These are phyloP conservation scores for Leucocoprinus birnbaumii DNA, from an alignment of 768 basidiomycete genomes.

Conservation along the genomic window DNA sequence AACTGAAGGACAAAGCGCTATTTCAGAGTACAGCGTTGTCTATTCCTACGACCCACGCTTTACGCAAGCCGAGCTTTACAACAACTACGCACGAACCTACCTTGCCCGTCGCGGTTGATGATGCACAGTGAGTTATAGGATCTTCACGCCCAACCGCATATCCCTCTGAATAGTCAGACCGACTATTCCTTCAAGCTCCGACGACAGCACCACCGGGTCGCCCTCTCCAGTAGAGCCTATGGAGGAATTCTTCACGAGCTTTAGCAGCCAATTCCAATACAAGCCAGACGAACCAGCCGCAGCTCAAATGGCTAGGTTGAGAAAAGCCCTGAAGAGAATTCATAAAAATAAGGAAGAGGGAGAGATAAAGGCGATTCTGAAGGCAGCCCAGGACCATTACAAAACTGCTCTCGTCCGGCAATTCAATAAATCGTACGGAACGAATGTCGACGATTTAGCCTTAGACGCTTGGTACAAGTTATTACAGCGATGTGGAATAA, in stretches of 20 bases:
- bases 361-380: not conserved
- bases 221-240: not conserved
- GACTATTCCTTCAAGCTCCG: too few species aligned
- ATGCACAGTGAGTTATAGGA: too few species aligned
- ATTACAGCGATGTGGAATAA: not conserved
- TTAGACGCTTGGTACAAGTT: slow-evolving; percentile 8
- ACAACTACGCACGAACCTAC: too few species aligned
- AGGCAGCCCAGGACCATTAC: not conserved
- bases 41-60: too few species aligned
- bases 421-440: slow-evolving; percentile 4
- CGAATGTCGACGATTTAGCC: not conserved
- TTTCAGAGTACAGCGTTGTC: too few species aligned
- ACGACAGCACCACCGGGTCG: too few species aligned
- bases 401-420: slow-evolving; percentile 4
- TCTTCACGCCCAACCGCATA: too few species aligned
- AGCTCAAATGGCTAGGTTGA: not conserved
- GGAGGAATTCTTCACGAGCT: not conserved
- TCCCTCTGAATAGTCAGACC: too few species aligned
- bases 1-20: too few species aligned
- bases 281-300: not conserved
- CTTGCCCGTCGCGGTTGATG: too few species aligned
- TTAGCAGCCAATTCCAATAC: not conserved
- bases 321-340: not conserved
- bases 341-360: not conserved
- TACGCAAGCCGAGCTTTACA: too few species aligned